Conservation (phyloP, 2,329 filamentous ascomycete species). For the Cytospora mali region DNA sequence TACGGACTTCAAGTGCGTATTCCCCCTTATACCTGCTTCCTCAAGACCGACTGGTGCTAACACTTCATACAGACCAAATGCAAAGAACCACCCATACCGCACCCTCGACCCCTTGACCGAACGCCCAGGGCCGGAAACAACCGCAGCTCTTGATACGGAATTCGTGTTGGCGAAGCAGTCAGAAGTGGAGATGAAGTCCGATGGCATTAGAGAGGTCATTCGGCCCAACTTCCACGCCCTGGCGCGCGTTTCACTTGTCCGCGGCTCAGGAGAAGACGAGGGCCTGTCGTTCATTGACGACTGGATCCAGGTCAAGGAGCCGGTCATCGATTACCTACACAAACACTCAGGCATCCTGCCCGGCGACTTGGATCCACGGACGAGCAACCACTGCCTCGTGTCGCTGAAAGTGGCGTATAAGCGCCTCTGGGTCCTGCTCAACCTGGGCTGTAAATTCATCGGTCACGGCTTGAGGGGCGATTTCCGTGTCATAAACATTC, state of each 20-base stretch:
- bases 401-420: constrained; percentile 93
- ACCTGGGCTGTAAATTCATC: constrained; percentile 90
- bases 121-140: constrained; percentile 68
- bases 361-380: constrained; percentile 78
- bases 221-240: constrained; percentile 88
- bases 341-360: constrained; percentile 89
- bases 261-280: constrained; percentile 76
- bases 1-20: constrained; percentile 61
- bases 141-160: constrained; percentile 91
- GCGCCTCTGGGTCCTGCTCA: constrained; percentile 94
- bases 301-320: constrained; percentile 89
- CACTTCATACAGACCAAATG: constrained; percentile 41
- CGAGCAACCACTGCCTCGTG: constrained; percentile 81
- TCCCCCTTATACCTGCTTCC: too few species aligned
- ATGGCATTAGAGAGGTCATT: constrained; percentile 89
- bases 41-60: constrained; percentile 30
- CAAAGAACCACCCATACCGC: constrained; percentile 59
- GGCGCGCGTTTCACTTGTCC: constrained; percentile 88
- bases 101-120: constrained; percentile 62
- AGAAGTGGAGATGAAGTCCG: constrained; percentile 94
- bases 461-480: constrained; percentile 93
- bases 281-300: constrained; percentile 93
- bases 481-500: constrained; percentile 97
- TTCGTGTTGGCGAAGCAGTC: constrained; percentile 92
- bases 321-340: constrained; percentile 93